phyloP scores from a whole-genome alignment of 2,329 filamentous ascomycete genomes.

The Trichoderma sp. region DNA sequence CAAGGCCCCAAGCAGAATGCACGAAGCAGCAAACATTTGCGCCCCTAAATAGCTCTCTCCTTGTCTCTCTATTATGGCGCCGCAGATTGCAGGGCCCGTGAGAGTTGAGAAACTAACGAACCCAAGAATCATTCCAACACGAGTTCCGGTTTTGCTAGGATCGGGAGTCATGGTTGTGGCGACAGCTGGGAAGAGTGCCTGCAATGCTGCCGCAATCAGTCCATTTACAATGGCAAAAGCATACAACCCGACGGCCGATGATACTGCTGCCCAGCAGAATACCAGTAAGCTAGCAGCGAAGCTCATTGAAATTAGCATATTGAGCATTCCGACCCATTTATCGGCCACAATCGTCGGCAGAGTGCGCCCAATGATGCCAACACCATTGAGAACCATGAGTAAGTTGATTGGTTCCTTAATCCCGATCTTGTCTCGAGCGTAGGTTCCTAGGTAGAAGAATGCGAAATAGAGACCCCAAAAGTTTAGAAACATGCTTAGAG shows the following conservation, averaged over 20 bases:
- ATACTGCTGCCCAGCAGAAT: neutral
- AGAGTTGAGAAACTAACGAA: neutral
- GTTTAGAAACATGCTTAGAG: neutral
- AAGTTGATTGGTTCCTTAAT: neutral
- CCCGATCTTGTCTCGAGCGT: neutral
- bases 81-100: neutral
- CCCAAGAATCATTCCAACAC: neutral
- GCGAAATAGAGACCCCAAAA: neutral
- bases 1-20: neutral
- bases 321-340: constrained; percentile 3
- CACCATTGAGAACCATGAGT: constrained; percentile 46
- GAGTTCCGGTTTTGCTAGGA: neutral
- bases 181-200: neutral
- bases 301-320: constrained; percentile 3
- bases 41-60: neutral
- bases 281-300: constrained; percentile 1
- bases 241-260: neutral
- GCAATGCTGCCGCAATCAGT: neutral
- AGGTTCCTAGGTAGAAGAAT: neutral
- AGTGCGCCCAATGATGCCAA: constrained; percentile 38
- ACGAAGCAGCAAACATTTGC: neutral
- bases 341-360: constrained; percentile 1
- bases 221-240: constrained; percentile 3
- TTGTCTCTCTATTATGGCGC: neutral
- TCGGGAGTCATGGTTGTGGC: neutral